Evolutionary conservation across 2,329 filamentous ascomycete species (phyloP).

Genomic region (Penicillium sp.): DNA sequence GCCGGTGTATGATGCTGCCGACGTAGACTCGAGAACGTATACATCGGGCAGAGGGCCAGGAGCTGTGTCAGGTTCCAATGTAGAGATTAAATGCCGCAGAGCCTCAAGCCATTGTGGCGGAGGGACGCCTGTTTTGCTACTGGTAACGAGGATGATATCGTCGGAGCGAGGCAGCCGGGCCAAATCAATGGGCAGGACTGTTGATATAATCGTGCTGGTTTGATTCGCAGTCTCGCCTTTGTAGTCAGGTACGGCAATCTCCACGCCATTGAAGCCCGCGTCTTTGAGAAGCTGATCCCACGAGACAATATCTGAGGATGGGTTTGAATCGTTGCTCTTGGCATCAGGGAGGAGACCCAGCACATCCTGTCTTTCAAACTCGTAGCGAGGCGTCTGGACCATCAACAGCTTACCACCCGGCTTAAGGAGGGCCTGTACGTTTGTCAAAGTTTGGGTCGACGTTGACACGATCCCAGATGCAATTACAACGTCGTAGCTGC

Average conservation of each 20-base stretch:
- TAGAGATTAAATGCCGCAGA: background rate
- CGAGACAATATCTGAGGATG: background rate
- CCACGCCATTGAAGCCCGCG: conserved; percentile 6
- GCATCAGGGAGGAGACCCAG: conserved; percentile 19
- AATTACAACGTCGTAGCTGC: conserved; percentile 39
- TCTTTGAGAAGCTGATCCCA: background rate
- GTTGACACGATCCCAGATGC: conserved; percentile 41
- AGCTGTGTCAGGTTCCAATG: background rate
- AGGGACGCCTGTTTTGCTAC: background rate
- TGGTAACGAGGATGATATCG: background rate
- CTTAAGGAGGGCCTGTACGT: conserved; percentile 39
- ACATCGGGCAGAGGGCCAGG: background rate
- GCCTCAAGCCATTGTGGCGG: background rate
- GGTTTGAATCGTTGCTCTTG: background rate
- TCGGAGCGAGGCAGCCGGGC: too few relatives aligned
- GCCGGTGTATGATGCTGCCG: background rate
- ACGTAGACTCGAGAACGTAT: background rate
- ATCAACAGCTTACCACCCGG: conserved; percentile 49
- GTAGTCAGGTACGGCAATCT: conserved; percentile 6
- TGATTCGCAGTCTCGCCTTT: background rate
- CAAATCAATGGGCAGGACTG: background rate
- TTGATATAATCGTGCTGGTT: background rate
- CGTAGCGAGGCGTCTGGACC: conserved; percentile 36
- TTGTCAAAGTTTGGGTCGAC: conserved; percentile 35
- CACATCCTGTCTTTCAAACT: conserved; percentile 14